A percentile compares a stretch with the other conserved stretches of the same genome.
Conservation (phyloP, 345 rosid species). For the Brassica napus region Da-Ae NC_063452.1:57618001-57618500, state of each 20-base stretch:
- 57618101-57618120: slow-evolving; percentile 8
- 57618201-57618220: too few relatives aligned
- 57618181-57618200: too few relatives aligned
- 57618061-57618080: too few relatives aligned
- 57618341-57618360: slow-evolving; percentile 26
- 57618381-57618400: neutral
- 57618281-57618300: too few relatives aligned
- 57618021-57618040: neutral
- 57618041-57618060: neutral
- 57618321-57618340: slow-evolving; percentile 35
- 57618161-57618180: too few relatives aligned
- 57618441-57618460: slow-evolving; percentile 4
- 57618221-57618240: too few relatives aligned
- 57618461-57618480: slow-evolving; percentile 12
- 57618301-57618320: slow-evolving; percentile 14
- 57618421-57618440: slow-evolving; percentile 38
- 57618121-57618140: slow-evolving; percentile 31
- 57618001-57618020: too few relatives aligned
- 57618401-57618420: slow-evolving; percentile 33
- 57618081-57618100: neutral
- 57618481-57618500: slow-evolving; percentile 31
- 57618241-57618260: too few relatives aligned
- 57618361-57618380: slow-evolving; percentile 32
- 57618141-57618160: too few relatives aligned
- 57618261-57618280: too few relatives aligned